Evolutionary conservation across 1,139 yeast species (phyloP).

Genomic region (Candida sanyaensis): DNA sequence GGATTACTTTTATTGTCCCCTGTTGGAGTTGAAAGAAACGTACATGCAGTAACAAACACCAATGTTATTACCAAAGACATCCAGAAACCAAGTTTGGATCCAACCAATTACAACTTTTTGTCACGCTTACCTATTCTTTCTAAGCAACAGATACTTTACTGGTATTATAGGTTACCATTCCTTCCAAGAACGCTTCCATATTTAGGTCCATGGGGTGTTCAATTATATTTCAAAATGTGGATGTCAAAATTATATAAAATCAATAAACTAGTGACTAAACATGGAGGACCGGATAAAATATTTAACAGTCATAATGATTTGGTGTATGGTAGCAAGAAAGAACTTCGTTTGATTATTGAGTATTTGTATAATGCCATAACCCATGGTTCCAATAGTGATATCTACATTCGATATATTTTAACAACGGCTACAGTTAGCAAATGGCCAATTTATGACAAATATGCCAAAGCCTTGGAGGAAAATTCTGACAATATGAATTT

Average conservation of each 20-base stretch:
- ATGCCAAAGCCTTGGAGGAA: slow-evolving; percentile 29
- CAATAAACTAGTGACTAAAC: slow-evolving; percentile 38
- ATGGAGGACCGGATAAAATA: slow-evolving; percentile 32
- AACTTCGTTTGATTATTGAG: slow-evolving; percentile 48
- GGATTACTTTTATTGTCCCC: slow-evolving; percentile 81
- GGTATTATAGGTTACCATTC: slow-evolving; percentile 47
- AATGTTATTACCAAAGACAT: slow-evolving; percentile 15
- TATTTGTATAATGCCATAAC: slow-evolving; percentile 64
- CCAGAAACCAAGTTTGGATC: slow-evolving; percentile 39
- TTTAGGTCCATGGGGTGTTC: slow-evolving; percentile 56
- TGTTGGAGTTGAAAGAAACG: slow-evolving; percentile 81
- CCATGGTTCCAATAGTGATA: slow-evolving; percentile 63
- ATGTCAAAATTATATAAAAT: slow-evolving; percentile 46
- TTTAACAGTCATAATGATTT: slow-evolving; percentile 31
- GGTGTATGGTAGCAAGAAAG: slow-evolving; percentile 43
- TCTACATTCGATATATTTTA: slow-evolving; percentile 60
- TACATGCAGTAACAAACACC: slow-evolving; percentile 57
- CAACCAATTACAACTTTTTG: slow-evolving; percentile 37
- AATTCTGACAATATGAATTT: slow-evolving; percentile 27
- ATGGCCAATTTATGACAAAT: slow-evolving; percentile 71
- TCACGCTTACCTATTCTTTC: slow-evolving; percentile 48
- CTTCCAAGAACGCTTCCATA: slow-evolving; percentile 45
- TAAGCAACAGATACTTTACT: slow-evolving; percentile 24
- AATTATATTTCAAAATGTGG: slow-evolving; percentile 45
- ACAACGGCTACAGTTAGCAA: slow-evolving; percentile 80